Evolutionary conservation across 352 stramenopile species (phyloP).

Genomic region (Phytophthora ohioensis): DNA sequence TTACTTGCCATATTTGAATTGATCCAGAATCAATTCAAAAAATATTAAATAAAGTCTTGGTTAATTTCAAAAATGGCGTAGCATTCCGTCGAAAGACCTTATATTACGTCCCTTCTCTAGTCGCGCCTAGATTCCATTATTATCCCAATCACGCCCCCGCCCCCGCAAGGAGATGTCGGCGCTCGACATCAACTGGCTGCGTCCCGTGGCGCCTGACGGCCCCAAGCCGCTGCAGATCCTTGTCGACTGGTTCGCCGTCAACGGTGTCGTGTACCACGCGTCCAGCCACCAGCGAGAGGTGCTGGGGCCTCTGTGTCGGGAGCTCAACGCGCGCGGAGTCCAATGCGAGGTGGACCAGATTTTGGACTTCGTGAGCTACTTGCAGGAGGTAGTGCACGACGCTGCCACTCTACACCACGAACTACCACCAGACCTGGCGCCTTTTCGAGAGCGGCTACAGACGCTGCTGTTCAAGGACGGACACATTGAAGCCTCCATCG

Average conservation of each 20-base stretch:
- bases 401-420: slow-evolving; percentile 3
- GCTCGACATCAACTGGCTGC: slow-evolving; percentile 32
- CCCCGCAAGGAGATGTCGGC: slow-evolving; percentile 8
- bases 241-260: slow-evolving; percentile 35
- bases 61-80: too few species aligned
- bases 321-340: slow-evolving; percentile 33
- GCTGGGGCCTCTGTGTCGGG: slow-evolving; percentile 23
- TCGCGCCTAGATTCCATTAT: slow-evolving; percentile 9
- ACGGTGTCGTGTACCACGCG: slow-evolving; percentile 37
- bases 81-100: neutral
- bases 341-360: slow-evolving; percentile 33
- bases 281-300: slow-evolving; percentile 34
- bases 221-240: slow-evolving; percentile 31
- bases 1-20: too few species aligned
- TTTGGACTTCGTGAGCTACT: slow-evolving; percentile 29
- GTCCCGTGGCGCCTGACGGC: slow-evolving; percentile 19
- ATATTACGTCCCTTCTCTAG: slow-evolving; percentile 19
- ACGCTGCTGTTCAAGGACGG: slow-evolving; percentile 29
- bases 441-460: slow-evolving; percentile 20
- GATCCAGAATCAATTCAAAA: too few species aligned
- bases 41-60: too few species aligned
- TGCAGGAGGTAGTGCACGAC: slow-evolving; percentile 32
- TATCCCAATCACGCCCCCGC: slow-evolving; percentile 4
- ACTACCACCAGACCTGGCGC: slow-evolving; percentile 19
- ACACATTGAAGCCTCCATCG: neutral